A percentile compares a stretch with the other conserved stretches of the same genome.
phyloP scores from a whole-genome alignment of 306 rosid species.

The Sicyos edulis region DNA sequence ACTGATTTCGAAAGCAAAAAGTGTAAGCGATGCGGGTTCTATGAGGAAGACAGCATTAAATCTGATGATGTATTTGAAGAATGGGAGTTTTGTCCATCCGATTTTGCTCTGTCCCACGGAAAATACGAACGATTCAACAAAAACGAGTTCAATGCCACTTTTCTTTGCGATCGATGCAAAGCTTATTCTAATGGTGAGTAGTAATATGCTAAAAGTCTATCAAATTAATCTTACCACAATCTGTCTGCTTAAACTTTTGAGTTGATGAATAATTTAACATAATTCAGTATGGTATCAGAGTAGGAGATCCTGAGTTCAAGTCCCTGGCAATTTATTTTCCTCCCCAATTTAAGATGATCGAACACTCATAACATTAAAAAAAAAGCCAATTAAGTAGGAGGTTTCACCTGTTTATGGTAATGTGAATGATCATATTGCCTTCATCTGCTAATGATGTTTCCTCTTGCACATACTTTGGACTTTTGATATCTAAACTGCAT shows the following conservation, averaged over 20 bases:
- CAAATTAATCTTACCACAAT: too few species aligned
- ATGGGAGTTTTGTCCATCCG: slow-evolving; percentile 93
- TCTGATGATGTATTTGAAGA: slow-evolving; percentile 69
- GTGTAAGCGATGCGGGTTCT: slow-evolving; percentile 91
- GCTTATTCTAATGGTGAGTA: slow-evolving; percentile 48
- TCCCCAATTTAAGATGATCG: too few species aligned
- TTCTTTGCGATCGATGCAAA: slow-evolving; percentile 54
- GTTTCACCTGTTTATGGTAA: not conserved
- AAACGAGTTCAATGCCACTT: slow-evolving; percentile 65
- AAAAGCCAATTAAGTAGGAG: not conserved
- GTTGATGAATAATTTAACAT: too few species aligned
- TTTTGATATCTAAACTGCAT: not conserved
- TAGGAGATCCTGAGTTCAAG: too few species aligned
- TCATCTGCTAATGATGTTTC: not conserved
- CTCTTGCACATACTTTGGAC: not conserved
- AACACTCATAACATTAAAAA: too few species aligned
- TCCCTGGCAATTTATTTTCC: too few species aligned
- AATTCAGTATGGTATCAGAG: too few species aligned
- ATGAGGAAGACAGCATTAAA: slow-evolving; percentile 56
- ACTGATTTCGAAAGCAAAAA: slow-evolving; percentile 49
- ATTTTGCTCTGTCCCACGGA: slow-evolving; percentile 49
- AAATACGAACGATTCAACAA: slow-evolving; percentile 43
- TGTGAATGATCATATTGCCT: not conserved
- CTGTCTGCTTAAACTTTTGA: too few species aligned
- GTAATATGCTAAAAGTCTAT: not conserved